phyloP scores from a whole-genome alignment of 2,329 filamentous ascomycete species.

The Botrytis sinoallii region DNA sequence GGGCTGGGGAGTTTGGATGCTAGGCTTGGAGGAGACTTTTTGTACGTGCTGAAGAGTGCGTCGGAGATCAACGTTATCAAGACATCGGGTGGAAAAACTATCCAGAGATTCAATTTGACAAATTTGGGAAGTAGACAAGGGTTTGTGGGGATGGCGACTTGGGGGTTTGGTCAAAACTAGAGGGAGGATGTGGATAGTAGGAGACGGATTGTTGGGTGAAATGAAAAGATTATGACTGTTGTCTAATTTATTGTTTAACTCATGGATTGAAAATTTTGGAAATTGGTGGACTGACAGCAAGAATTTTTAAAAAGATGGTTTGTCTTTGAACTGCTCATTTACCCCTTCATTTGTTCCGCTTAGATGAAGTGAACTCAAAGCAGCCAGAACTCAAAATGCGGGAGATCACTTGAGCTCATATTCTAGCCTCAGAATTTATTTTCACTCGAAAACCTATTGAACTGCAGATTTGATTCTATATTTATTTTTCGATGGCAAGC shows the following conservation, averaged over 20 bases:
- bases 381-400: neutral
- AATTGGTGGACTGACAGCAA: neutral
- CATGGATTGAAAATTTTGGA: no score
- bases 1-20: constrained; percentile 22
- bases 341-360: neutral
- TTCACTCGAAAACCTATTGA: neutral
- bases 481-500: neutral
- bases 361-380: neutral
- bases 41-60: constrained; percentile 22
- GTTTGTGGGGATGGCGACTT: constrained; percentile 26
- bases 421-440: neutral
- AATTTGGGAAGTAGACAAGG: constrained; percentile 21
- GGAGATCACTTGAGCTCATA: neutral
- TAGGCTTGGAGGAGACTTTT: constrained; percentile 16
- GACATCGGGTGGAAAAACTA: neutral
- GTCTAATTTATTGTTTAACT: neutral
- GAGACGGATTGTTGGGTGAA: neutral
- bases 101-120: constrained; percentile 24
- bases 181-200: no score
- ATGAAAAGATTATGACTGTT: neutral
- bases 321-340: neutral
- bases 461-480: neutral
- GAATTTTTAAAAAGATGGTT: neutral
- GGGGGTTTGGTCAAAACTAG: neutral
- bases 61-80: constrained; percentile 17